A percentile compares a stretch with the other conserved stretches of the same genome.
Conservation (phyloP, 176 grass and related monocot species). For the Poa pratensis region DNA sequence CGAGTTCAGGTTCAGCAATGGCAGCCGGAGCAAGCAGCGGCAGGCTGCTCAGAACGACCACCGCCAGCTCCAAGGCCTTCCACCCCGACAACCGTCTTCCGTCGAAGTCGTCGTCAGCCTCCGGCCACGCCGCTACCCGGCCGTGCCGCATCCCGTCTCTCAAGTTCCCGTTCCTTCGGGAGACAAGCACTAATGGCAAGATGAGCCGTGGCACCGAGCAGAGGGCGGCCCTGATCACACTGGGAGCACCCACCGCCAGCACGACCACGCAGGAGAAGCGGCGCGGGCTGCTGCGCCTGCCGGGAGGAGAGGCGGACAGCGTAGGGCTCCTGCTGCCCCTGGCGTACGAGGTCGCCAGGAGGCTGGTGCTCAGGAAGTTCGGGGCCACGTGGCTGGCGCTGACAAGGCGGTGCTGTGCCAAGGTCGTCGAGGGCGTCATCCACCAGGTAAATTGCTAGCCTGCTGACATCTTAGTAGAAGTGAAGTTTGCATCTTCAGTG, state of each 20-base stretch:
- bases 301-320: constrained; percentile 1
- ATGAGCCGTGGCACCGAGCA: constrained; percentile 4
- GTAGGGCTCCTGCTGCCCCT: constrained; percentile 36
- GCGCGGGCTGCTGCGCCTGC: not conserved
- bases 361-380: constrained; percentile 32
- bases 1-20: constrained; percentile 54
- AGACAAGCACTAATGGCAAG: not conserved
- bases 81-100: not conserved
- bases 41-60: constrained; percentile 30
- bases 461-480: not conserved
- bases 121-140: too few species aligned
- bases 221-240: constrained; percentile 31
- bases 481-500: not conserved
- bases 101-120: not conserved
- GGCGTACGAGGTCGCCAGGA: constrained; percentile 51
- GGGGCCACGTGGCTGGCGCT: too few species aligned
- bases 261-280: constrained; percentile 23
- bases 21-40: constrained; percentile 21
- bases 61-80: constrained; percentile 13
- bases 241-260: constrained; percentile 22
- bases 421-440: constrained; percentile 50
- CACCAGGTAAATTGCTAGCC: constrained; percentile 49
- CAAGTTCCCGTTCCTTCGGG: constrained; percentile 36
- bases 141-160: constrained; percentile 43
- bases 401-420: constrained; percentile 23